phyloP scores from a whole-genome alignment of 345 rosid species.

The Eucalyptus brandiana region DNA sequence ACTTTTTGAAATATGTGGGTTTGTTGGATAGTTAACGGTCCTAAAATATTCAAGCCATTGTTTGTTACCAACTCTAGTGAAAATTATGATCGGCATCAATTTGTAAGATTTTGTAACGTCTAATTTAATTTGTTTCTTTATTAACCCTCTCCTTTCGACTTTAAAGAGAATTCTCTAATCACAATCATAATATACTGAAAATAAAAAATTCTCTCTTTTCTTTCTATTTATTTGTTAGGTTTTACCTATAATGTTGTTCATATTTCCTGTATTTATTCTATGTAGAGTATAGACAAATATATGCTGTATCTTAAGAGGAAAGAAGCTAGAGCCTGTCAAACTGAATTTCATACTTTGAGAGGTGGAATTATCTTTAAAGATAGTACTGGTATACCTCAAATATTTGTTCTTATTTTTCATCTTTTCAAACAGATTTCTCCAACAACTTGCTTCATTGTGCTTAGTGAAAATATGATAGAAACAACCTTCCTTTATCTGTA shows the following conservation, averaged over 20 bases:
- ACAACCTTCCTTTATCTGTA: not conserved
- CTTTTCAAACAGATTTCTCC: no score
- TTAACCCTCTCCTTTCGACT: not conserved
- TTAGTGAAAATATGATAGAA: not conserved
- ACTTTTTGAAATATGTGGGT: not conserved
- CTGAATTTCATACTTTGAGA: no score
- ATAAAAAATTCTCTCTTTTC: not conserved
- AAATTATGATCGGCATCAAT: not conserved
- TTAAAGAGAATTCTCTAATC: not conserved
- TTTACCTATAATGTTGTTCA: not conserved
- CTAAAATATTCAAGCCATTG: not conserved
- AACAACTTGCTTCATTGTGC: not conserved
- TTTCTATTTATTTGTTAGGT: no score
- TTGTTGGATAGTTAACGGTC: not conserved
- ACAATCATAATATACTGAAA: no score
- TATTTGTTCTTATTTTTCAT: no score
- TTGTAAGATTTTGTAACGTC: not conserved
- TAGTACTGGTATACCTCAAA: no score
- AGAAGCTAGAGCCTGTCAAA: no score
- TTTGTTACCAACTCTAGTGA: not conserved
- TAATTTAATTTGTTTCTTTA: no score
- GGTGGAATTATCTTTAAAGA: no score
- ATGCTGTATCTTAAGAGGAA: no score
- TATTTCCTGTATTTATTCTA: no score
- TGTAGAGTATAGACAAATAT: not conserved